Evolutionary conservation across 2,329 filamentous ascomycete genomes (phyloP), one percentile per base, ranked within the genome.

Genomic region (Aspergillus brasiliensis): DNA sequence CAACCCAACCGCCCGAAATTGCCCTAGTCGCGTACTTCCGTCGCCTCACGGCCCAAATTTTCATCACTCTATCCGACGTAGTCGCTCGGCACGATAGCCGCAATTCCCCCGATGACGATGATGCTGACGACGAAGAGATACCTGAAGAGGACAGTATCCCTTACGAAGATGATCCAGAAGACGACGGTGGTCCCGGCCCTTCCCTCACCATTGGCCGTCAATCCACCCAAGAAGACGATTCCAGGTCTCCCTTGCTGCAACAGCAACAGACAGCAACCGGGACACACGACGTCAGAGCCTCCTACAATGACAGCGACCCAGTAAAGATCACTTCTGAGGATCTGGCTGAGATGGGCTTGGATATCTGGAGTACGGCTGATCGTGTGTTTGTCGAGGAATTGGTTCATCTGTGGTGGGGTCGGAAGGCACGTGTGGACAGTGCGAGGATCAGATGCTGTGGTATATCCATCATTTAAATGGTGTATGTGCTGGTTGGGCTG

Each of bases 1-100:
- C 64, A 4, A 64, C 64, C n/a, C 69, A 78, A 42, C 77, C 76
- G 4, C 73, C 73, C 46, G 80, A 82, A 66, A 75, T 82, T 54
- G 79, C 80, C 2, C 65, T 82, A n/a, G 76, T 82, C 37, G 79
- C 78, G 0, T 82, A 81, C 66, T 82, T 82, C 72, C 80, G 80
- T 34, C 78, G 79, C 6, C 70, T 82, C 38, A 82, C 80, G 0
- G 75, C 75, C 0, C 71, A 79, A 34, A 79, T 81, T 37, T 79
- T 82, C 61, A 71, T 74, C n/a, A 78, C 75, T 1, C 65, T 82
- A 5, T 73, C 76, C 3, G 77, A 79, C 17, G 75, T 77, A 11
- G 72, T 82, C 51, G 73, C 76, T 6, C 74, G 78, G n/a, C 70
- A 76, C 37, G 77, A 80, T 60, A 69, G 63, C 10, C 49, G 59